Conservation (phyloP, 441 rosid genomes). For the Gossypium gossypioides region DNA sequence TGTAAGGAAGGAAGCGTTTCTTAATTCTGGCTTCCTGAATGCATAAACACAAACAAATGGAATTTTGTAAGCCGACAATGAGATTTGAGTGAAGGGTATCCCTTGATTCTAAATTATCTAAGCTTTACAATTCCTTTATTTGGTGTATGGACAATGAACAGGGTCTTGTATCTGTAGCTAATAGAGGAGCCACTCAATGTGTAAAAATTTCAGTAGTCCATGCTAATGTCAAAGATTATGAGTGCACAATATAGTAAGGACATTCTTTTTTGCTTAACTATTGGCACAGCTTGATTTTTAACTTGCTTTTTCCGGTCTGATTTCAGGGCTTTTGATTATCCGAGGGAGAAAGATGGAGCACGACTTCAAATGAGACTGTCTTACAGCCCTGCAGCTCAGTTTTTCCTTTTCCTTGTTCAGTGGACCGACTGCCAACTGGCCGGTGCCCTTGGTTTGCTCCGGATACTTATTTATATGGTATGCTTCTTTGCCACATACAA, state of each 20-base stretch:
- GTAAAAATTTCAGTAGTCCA: not conserved
- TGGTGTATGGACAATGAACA: not conserved
- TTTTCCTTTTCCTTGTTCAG: constrained; percentile 52
- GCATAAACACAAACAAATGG: not conserved
- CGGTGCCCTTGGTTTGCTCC: constrained; percentile 51
- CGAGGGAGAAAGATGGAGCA: constrained; percentile 50
- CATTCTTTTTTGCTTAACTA: not conserved
- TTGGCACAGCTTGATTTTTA: not conserved
- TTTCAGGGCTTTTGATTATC: constrained; percentile 53
- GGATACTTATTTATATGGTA: constrained; percentile 54
- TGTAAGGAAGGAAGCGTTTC: not conserved
- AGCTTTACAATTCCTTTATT: not conserved
- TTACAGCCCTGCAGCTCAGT: constrained; percentile 50
- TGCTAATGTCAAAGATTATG: not conserved
- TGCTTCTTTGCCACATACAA: not conserved
- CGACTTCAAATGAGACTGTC: constrained; percentile 67
- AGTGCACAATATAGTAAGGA: not conserved
- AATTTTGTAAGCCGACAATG: not conserved
- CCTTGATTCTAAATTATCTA: not conserved
- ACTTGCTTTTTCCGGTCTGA: constrained; percentile 1
- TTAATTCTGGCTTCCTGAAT: not conserved
- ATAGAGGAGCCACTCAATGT: not conserved
- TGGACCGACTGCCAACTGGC: constrained; percentile 68
- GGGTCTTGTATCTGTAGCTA: not conserved
- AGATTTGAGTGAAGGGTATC: not conserved